phyloP scores from a whole-genome alignment of 345 rosid species.

The Toxicodendron radicans region DNA sequence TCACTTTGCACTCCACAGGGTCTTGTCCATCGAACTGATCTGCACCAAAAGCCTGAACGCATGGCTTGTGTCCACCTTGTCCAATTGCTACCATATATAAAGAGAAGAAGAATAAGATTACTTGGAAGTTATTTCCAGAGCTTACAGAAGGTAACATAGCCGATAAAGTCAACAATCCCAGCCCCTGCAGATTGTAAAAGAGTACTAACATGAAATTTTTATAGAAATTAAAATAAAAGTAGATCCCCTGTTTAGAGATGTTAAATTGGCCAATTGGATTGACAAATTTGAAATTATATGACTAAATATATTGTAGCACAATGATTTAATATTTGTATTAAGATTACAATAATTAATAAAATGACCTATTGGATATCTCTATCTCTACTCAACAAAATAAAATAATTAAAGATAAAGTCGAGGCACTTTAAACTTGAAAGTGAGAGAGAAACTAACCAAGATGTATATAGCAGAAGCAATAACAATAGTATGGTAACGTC shows the following conservation, averaged over 20 bases:
- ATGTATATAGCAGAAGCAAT: no score
- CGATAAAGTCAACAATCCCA: neutral
- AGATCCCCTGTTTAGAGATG: neutral
- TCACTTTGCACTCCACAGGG: neutral
- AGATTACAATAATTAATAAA: no score
- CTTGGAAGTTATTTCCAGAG: neutral
- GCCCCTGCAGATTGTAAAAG: neutral
- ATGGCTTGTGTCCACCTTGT: neutral
- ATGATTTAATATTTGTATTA: no score
- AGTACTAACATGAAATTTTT: no score
- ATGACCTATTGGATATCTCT: no score
- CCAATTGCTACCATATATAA: neutral
- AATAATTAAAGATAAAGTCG: no score
- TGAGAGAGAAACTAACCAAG: no score
- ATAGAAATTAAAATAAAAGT: no score
- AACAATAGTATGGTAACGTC: no score
- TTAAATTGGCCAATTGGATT: neutral
- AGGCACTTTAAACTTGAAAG: no score
- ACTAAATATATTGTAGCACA: no score
- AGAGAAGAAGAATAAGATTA: neutral
- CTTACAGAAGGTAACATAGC: neutral
- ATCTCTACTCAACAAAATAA: neutral
- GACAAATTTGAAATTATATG: no score
- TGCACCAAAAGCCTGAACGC: neutral
- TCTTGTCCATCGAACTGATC: conserved; percentile 1